phyloP scores from a whole-genome alignment of 2,329 filamentous ascomycete species.

The Alternaria consortialis region DNA sequence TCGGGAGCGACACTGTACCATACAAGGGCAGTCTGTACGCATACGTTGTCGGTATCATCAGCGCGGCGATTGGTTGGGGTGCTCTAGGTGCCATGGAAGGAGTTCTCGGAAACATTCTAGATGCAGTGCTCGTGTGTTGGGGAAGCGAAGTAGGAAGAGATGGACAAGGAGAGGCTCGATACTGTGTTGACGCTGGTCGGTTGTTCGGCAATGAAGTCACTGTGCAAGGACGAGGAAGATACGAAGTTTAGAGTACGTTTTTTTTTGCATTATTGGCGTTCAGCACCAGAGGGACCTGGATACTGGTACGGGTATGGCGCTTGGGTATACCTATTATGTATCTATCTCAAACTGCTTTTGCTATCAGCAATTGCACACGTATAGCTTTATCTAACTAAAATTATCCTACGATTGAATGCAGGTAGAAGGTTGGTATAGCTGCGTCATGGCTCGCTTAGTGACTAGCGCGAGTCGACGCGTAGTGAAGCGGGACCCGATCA shows the following conservation, averaged over 20 bases:
- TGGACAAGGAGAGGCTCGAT: constrained; percentile 73
- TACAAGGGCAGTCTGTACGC: constrained; percentile 86
- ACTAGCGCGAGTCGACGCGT: constrained; percentile 25
- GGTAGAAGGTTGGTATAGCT: not conserved
- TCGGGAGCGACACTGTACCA: constrained; percentile 60
- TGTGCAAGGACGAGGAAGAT: constrained; percentile 34
- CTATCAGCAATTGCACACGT: not conserved
- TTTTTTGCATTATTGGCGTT: not conserved
- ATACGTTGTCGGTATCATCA: constrained; percentile 91
- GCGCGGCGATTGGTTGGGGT: constrained; percentile 93
- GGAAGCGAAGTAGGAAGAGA: constrained; percentile 73
- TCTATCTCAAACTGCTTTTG: not conserved
- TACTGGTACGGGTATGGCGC: not conserved
- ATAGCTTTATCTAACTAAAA: not conserved
- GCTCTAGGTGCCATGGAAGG: constrained; percentile 91
- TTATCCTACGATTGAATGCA: not conserved
- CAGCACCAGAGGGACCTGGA: not conserved
- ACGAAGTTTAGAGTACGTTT: constrained; percentile 33
- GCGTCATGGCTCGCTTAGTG: constrained; percentile 27
- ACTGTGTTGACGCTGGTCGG: constrained; percentile 90
- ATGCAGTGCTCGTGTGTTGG: constrained; percentile 92
- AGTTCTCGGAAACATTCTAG: constrained; percentile 84
- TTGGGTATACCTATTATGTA: constrained; percentile 21
- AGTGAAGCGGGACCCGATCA: constrained; percentile 27
- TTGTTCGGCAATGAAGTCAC: constrained; percentile 72